A percentile compares a stretch with the other conserved stretches of the same genome.
These are phyloP conservation scores for Mycosarcoma maydis DNA, from an alignment of 1,284 basidiomycete species.

Conservation along the genomic window DNA sequence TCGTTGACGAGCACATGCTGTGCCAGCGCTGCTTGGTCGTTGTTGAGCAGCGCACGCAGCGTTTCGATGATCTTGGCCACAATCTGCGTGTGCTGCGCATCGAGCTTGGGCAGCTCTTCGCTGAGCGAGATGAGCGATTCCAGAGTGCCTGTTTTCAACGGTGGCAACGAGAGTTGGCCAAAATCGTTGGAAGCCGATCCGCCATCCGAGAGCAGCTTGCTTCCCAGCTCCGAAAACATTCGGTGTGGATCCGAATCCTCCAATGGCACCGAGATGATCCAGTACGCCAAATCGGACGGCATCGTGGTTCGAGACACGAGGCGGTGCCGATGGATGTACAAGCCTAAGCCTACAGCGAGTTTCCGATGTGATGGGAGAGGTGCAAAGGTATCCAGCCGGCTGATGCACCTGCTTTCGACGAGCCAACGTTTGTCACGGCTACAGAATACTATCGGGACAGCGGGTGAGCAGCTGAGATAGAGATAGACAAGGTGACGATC, in stretches of 20 bases:
- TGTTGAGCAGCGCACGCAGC: slow-evolving; percentile 87
- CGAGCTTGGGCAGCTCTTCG: slow-evolving; percentile 91
- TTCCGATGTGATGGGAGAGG: slow-evolving; percentile 3
- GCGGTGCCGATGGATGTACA: neutral
- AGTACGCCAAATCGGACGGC: slow-evolving; percentile 71
- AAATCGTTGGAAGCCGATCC: slow-evolving; percentile 50
- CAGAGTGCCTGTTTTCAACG: slow-evolving; percentile 83
- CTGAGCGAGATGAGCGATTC: slow-evolving; percentile 88
- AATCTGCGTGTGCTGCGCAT: slow-evolving; percentile 83
- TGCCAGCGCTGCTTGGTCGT: slow-evolving; percentile 81
- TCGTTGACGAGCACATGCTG: slow-evolving; percentile 89
- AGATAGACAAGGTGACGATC: too few species aligned
- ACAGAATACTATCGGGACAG: too few species aligned
- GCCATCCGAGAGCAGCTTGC: slow-evolving; percentile 66
- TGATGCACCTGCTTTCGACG: too few species aligned
- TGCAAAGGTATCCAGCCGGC: too few species aligned
- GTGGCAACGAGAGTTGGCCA: slow-evolving; percentile 57
- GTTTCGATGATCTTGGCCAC: slow-evolving; percentile 95
- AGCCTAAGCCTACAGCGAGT: too few species aligned
- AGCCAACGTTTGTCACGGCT: too few species aligned
- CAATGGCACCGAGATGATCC: slow-evolving; percentile 71
- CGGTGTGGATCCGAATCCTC: slow-evolving; percentile 69
- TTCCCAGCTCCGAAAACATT: slow-evolving; percentile 69
- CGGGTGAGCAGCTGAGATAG: too few species aligned
- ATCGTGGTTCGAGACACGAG: slow-evolving; percentile 51